Percentiles rank a stretch among this genome's conserved stretches.
phyloP scores from a whole-genome alignment of 2,329 filamentous ascomycete species.

The Aschersonia sp. region DNA sequence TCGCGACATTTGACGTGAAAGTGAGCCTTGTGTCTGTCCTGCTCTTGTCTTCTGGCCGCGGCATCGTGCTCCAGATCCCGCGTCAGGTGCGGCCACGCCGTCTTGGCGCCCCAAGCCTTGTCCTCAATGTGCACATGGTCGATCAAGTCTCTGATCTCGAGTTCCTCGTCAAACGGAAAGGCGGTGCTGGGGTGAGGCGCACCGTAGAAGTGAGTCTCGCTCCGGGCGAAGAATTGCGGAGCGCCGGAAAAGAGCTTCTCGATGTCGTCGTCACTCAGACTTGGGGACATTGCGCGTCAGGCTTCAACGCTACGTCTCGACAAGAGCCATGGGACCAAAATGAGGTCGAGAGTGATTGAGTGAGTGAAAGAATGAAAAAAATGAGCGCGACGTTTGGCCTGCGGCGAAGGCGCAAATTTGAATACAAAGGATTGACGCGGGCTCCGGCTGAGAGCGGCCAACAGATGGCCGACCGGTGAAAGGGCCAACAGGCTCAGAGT shows the following conservation, averaged over 20 bases:
- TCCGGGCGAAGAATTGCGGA: constrained; percentile 53
- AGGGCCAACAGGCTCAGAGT: not conserved
- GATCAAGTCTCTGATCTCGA: constrained; percentile 46
- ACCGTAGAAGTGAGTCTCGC: constrained; percentile 42
- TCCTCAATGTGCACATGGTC: constrained; percentile 52
- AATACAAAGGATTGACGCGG: too few relatives aligned
- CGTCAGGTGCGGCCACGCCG: constrained; percentile 49
- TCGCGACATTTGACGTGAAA: constrained; percentile 46
- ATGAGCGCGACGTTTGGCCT: too few relatives aligned
- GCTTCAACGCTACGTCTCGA: constrained; percentile 18
- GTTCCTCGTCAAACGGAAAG: constrained; percentile 51
- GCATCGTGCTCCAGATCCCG: constrained; percentile 31
- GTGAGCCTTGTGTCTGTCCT: constrained; percentile 34
- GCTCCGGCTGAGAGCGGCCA: too few relatives aligned
- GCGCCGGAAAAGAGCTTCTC: constrained; percentile 64
- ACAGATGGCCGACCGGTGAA: too few relatives aligned
- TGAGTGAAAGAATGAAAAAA: too few relatives aligned
- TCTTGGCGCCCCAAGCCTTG: constrained; percentile 47
- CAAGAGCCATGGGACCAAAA: too few relatives aligned
- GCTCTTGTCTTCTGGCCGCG: constrained; percentile 24
- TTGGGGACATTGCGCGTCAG: constrained; percentile 41
- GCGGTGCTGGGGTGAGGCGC: constrained; percentile 49
- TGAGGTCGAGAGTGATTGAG: too few relatives aligned
- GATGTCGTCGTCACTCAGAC: constrained; percentile 43
- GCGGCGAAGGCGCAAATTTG: too few relatives aligned